A percentile compares a stretch with the other conserved stretches of the same genome.
Conservation (phyloP, 768 basidiomycete genomes). For the Coprinopsis marcescibilis region DNA sequence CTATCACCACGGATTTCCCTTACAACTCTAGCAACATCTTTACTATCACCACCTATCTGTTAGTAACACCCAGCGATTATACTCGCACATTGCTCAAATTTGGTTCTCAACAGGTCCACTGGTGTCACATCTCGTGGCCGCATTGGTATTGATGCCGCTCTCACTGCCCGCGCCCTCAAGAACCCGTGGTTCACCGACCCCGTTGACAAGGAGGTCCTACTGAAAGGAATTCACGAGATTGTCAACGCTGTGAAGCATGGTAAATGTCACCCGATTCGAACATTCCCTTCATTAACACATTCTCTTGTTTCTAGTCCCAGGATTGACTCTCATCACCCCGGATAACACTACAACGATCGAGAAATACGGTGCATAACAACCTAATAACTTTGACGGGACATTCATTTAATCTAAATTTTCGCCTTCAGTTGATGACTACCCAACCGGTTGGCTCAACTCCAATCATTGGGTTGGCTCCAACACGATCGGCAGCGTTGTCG, state of each 20-base stretch:
- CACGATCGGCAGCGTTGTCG: constrained; percentile 49
- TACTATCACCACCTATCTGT: constrained; percentile 60
- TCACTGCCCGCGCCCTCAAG: constrained; percentile 41
- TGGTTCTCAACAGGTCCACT: constrained; percentile 33
- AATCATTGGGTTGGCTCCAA: constrained; percentile 64
- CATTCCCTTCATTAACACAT: background rate
- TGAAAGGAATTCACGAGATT: constrained; percentile 46
- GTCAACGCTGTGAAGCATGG: constrained; percentile 35
- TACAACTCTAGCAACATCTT: constrained; percentile 54
- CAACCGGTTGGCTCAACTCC: constrained; percentile 38
- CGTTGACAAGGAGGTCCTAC: constrained; percentile 45
- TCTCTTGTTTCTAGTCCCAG: constrained; percentile 32
- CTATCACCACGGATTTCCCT: constrained; percentile 40
- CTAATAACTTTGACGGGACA: background rate
- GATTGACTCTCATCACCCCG: constrained; percentile 52
- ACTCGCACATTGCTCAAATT: background rate
- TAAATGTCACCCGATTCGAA: constrained; percentile 18
- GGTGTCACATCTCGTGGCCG: constrained; percentile 60
- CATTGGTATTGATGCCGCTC: constrained; percentile 49
- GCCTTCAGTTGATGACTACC: constrained; percentile 33
- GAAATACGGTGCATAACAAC: constrained; percentile 37
- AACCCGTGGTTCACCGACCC: constrained; percentile 58
- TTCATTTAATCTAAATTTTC: background rate
- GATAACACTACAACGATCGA: constrained; percentile 52
- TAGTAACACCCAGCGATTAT: constrained; percentile 13